Evolutionary conservation across 352 stramenopile species (phyloP), one percentile per base, ranked within the genome.

Genomic region (Phytophthora cactorum): DNA sequence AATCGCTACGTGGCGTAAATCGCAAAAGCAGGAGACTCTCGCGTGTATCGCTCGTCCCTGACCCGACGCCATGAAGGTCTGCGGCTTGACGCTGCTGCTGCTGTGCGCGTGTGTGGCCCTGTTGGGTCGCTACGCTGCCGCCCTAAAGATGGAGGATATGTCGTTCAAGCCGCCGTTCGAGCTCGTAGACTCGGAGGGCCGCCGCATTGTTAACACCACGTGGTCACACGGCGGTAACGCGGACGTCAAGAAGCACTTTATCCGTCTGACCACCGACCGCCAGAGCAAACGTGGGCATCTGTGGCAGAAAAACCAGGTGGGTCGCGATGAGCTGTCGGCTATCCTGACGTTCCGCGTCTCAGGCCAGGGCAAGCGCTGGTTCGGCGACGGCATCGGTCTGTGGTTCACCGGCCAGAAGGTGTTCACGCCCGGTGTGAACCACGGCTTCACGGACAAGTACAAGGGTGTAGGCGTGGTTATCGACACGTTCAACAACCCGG

Each of bases 261-360:
- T 95, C 41, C 89, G 89, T 28, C 71, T 96, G n/a, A 96, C 88
- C n/a, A 88, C 88, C 8, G 88, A 96, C 61, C 86, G 88, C 0
- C 88, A 96, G 73, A 95, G 86, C 75, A 94, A 95, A 70, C 78
- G 82, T 41, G 88, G 88, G 0, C 89, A 86, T 59, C n/a, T 96
- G 36, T 96, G 88, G 88, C 75, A 90, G 64, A 85, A 80, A 27
- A 68, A 86, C 22, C 65, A 63, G 9, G 63, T 96, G 52, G 67
- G 61, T 0, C 78, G 75, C 43, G 78, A 94, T 44, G 77, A 74
- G 28, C 68, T 95, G 51, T 88, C 84, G 45, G 74, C 72, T 8
- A 75, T 95, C 36, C 62, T 96, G 36, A 89, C 84, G 55, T 96
- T 95, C 74, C 87, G 88, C 63, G 90, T 96, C 51, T 93, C 82